Evolutionary conservation across 257 asterid genomes (phyloP), one percentile per base, ranked within the genome.

Genomic region (Jasminum sambac): DNA sequence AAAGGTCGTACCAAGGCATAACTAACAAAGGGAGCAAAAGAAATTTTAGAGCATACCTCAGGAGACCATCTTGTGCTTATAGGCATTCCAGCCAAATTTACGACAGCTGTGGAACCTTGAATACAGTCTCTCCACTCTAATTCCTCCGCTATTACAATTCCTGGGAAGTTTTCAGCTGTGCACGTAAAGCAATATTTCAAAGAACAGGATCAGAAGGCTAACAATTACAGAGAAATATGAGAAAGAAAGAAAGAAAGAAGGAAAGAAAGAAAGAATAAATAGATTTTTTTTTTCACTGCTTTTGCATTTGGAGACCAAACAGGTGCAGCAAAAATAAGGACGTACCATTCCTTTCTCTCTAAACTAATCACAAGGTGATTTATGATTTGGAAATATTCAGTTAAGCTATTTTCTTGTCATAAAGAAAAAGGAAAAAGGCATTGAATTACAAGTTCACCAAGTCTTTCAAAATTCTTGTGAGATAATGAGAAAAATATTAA

Each of bases 41-140:
- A 36, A 64, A 62, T 39, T 69, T 69, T 41, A 39, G 14, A 48
- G 11, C 38, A 69, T 82, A 93, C 97, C 89, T 87, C 95, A 4
- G 96, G 83, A 19, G 97, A 87, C 97, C 98, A 90, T 86, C 98
- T 90, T 3, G 90, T 85, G 82, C 96, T 89, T 76, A 90, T 86
- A 30, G 98, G 89, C 82, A 74, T n/a, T 69, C 98, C 98, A 38
- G 98, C 98, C 82, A 94, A 78, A 84, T 94, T 90, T 66, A 94
- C 97, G 14, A 94, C 96, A 42, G 96, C 97, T 6, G 96, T 87
- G 36, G 98, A 94, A 48, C 96, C 95, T 72, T 77, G 88, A 76
- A 94, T 87, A 83, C 88, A 84, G 64, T 82, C 82, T 78, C 68
- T 82, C 98, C 98, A 94, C 69, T 89, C 95, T 19, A 86, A 66